phyloP scores from a whole-genome alignment of 805 yeast species.

The Kazachstania bromeliacearum region DNA sequence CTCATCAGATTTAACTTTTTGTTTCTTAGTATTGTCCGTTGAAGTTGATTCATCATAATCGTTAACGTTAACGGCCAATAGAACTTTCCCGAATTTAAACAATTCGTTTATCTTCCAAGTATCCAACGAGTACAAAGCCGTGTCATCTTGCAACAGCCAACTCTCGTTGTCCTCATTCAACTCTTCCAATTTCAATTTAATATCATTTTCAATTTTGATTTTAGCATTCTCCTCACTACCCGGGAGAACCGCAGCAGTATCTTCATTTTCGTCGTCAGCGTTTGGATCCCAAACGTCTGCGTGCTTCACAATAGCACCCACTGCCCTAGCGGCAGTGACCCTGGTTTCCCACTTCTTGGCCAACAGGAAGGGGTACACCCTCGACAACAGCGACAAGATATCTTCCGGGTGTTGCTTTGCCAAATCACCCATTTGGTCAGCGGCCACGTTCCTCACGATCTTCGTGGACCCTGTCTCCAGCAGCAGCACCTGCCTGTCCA shows the following conservation, averaged over 20 bases:
- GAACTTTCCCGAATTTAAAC: constrained; percentile 21
- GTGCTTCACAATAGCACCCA: constrained; percentile 84
- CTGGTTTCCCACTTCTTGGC: constrained; percentile 93
- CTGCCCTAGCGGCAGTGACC: constrained; percentile 86
- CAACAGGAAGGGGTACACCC: constrained; percentile 83
- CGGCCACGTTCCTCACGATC: constrained; percentile 90
- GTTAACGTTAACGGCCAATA: constrained; percentile 22
- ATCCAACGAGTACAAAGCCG: constrained; percentile 14
- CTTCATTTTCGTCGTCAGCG: constrained; percentile 23
- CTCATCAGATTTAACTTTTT: constrained; percentile 6
- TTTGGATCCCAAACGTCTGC: constrained; percentile 83
- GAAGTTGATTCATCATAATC: constrained; percentile 11
- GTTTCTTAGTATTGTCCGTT: constrained; percentile 9
- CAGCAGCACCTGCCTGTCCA: constrained; percentile 37
- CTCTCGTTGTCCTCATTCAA: constrained; percentile 14
- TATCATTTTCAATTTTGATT: constrained; percentile 27
- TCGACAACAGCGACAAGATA: constrained; percentile 64
- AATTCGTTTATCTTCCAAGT: constrained; percentile 24
- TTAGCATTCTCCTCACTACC: constrained; percentile 34
- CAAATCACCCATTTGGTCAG: constrained; percentile 89
- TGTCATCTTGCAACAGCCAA: constrained; percentile 18
- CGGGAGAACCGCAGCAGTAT: too few species aligned
- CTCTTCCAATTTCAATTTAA: constrained; percentile 25
- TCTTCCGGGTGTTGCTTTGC: constrained; percentile 95
- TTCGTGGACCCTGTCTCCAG: constrained; percentile 93